Percentiles rank a stretch among this genome's conserved stretches.
Evolutionary conservation across 139 green algal genomes (phyloP).

Genomic region (Trebouxia sp.): DNA sequence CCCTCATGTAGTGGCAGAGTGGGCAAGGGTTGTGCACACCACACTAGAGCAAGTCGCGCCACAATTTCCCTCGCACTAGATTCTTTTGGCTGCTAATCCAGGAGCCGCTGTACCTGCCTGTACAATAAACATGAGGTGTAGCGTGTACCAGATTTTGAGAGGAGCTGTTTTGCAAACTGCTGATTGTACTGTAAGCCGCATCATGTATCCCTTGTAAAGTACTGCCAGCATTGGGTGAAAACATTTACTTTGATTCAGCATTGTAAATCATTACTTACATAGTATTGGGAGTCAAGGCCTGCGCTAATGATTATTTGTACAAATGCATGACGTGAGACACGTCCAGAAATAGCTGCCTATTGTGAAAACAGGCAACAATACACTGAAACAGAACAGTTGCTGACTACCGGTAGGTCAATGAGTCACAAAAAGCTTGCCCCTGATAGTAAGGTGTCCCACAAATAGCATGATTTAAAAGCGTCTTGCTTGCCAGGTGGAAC

Average conservation of each 20-base stretch:
- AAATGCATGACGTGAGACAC: too few species aligned
- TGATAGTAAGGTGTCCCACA: not conserved
- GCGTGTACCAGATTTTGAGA: not conserved
- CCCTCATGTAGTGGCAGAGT: conserved; percentile 56
- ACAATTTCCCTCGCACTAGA: conserved; percentile 29
- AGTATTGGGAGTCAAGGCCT: too few species aligned
- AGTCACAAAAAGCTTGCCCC: conserved; percentile 27
- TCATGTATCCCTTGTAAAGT: too few species aligned
- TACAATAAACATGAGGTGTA: not conserved
- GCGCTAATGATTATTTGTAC: too few species aligned
- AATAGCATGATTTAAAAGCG: conserved; percentile 3
- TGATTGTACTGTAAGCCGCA: too few species aligned
- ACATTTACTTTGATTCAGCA: too few species aligned
- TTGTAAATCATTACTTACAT: too few species aligned
- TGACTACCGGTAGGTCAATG: not conserved
- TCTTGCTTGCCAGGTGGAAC: conserved; percentile 22
- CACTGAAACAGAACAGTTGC: too few species aligned
- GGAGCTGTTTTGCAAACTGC: not conserved
- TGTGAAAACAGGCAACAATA: too few species aligned
- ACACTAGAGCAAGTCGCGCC: conserved; percentile 54
- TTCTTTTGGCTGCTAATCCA: too few species aligned
- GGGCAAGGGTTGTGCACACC: conserved; percentile 56
- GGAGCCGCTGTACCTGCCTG: not conserved
- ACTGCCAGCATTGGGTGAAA: too few species aligned
- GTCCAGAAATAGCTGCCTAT: too few species aligned